Evolutionary conservation across 169 alveolate genomes (phyloP).

Genomic region (Plasmodium fragile): DNA sequence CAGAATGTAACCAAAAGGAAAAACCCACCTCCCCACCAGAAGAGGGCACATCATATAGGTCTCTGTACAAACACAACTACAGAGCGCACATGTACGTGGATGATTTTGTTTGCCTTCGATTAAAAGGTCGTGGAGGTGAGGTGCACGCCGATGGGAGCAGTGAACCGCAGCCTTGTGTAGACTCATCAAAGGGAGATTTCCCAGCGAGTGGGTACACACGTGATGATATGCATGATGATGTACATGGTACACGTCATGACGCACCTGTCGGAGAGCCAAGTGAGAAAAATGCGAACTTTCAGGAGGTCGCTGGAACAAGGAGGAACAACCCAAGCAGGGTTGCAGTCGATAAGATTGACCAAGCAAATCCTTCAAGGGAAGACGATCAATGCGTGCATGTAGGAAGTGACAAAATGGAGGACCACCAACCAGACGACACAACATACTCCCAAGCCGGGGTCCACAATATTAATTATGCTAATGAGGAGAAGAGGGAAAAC

Average conservation of each 20-base stretch:
- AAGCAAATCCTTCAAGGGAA: background rate
- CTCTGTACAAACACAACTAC: conserved; percentile 15
- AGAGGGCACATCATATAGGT: conserved; percentile 8
- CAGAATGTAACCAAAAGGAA: background rate
- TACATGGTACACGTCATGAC: background rate
- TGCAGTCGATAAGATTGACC: background rate
- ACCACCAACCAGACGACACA: background rate
- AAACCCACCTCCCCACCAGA: background rate
- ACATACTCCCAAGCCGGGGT: background rate
- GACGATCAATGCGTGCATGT: background rate
- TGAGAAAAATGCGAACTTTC: too few species aligned
- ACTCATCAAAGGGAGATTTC: background rate
- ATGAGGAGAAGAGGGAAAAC: conserved; percentile 1
- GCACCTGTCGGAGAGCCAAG: background rate
- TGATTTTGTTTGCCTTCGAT: conserved; percentile 4
- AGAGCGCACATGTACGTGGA: conserved; percentile 12
- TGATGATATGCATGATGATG: background rate
- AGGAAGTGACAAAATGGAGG: background rate
- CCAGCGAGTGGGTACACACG: background rate
- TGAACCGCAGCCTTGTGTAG: background rate
- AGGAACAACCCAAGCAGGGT: background rate
- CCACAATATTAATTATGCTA: background rate
- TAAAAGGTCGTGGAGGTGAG: conserved; percentile 10
- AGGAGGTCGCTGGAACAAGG: background rate
- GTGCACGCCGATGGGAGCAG: background rate